phyloP scores from a whole-genome alignment of 805 yeast genomes.

The Candida dendrica region DNA sequence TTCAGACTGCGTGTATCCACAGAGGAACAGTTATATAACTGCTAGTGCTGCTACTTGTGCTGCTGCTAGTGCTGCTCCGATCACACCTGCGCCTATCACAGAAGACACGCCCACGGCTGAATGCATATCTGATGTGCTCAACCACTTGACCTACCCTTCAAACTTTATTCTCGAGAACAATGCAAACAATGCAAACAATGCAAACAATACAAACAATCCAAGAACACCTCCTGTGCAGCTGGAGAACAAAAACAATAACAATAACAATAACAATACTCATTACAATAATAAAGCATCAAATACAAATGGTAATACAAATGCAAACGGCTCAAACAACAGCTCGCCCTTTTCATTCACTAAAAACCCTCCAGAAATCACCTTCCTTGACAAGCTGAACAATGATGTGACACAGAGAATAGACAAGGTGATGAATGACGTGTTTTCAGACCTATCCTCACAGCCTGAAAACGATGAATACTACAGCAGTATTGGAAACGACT shows the following conservation, averaged over 20 bases:
- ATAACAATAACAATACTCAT: too few relatives aligned
- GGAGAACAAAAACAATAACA: too few relatives aligned
- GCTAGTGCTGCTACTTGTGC: background rate
- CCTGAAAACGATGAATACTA: background rate
- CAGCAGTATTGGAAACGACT: background rate
- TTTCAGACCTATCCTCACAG: background rate
- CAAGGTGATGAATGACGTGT: background rate
- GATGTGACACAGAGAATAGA: background rate
- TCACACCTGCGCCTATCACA: background rate
- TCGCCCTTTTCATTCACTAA: background rate
- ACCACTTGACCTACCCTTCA: background rate
- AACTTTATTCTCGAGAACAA: background rate
- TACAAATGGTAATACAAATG: background rate
- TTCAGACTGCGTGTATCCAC: background rate
- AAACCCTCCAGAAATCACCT: background rate
- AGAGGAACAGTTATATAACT: background rate
- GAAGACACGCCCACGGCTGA: background rate
- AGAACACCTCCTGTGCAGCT: too few relatives aligned
- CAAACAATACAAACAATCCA: too few relatives aligned
- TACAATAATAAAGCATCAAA: too few relatives aligned
- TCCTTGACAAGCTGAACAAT: conserved; percentile 1
- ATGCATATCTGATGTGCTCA: background rate
- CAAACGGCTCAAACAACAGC: too few relatives aligned
- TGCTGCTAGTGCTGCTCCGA: too few relatives aligned
- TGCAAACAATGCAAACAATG: background rate